Conservation (phyloP, 148 eudicot species). For the Salicornia ramosissima region DNA sequence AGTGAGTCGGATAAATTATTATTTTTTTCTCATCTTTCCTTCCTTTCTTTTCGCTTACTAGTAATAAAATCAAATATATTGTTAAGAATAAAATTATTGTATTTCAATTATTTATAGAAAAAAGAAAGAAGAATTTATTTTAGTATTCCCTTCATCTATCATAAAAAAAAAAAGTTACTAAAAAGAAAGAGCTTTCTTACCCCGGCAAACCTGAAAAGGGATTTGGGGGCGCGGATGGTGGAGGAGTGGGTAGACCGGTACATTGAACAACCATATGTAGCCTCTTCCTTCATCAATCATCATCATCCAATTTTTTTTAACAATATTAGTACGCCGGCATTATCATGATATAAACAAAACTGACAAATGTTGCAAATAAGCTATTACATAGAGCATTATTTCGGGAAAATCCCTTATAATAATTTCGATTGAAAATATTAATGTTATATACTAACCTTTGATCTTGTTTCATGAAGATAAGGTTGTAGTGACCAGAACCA, state of each 20-base stretch:
- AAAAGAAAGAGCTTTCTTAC: background rate
- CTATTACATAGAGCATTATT: no score
- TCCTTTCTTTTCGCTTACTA: no score
- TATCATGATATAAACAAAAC: background rate
- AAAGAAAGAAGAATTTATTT: no score
- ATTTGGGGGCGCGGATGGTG: background rate
- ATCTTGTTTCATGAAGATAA: background rate
- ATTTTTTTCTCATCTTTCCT: no score
- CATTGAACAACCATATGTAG: background rate
- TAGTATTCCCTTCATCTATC: no score
- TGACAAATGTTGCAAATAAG: background rate
- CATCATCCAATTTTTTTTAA: background rate
- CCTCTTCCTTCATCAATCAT: background rate
- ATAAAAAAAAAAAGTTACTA: no score
- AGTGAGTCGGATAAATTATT: no score
- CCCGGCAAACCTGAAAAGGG: background rate
- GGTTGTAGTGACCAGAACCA: background rate
- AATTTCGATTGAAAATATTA: no score
- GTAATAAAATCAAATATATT: no score
- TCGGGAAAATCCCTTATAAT: no score
- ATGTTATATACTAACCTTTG: background rate
- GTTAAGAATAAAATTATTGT: no score
- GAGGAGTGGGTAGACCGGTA: background rate
- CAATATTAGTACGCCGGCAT: background rate
- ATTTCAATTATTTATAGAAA: no score